A percentile compares a stretch with the other conserved stretches of the same genome.
These are phyloP conservation scores for Cladosporium sp. DNA, from an alignment of 2,329 filamentous ascomycete species.

Conservation along the genomic window DNA sequence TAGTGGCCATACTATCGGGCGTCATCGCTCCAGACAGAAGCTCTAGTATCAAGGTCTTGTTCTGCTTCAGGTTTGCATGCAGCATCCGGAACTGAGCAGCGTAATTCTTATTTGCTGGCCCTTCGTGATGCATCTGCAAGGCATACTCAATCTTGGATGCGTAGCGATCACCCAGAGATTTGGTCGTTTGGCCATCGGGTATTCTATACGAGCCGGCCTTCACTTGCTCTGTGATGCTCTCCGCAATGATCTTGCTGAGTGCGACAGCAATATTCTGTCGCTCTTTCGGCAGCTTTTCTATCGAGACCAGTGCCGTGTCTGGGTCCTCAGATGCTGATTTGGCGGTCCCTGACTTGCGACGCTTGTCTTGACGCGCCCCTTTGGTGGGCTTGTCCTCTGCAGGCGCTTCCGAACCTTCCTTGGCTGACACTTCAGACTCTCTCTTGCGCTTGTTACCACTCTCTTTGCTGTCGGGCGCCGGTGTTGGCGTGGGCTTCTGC, in stretches of 20 bases:
- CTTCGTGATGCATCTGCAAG: conserved; percentile 50
- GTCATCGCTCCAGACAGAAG: conserved; percentile 67
- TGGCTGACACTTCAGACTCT: conserved; percentile 13
- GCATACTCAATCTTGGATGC: conserved; percentile 75
- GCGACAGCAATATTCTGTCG: conserved; percentile 65
- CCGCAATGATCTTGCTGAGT: conserved; percentile 62
- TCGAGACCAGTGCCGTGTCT: conserved; percentile 29
- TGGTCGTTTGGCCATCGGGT: conserved; percentile 56
- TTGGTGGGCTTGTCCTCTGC: conserved; percentile 17
- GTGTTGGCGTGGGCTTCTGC: conserved; percentile 26
- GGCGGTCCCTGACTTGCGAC: conserved; percentile 27
- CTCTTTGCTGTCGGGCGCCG: conserved; percentile 11
- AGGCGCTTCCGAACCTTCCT: conserved; percentile 10
- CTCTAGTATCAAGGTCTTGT: conserved; percentile 67
- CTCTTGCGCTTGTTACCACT: conserved; percentile 28
- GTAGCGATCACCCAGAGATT: conserved; percentile 61
- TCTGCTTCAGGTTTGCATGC: conserved; percentile 82
- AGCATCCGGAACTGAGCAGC: conserved; percentile 65
- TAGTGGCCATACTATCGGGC: conserved; percentile 71
- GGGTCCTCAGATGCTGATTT: conserved; percentile 20
- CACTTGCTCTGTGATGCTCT: conserved; percentile 59
- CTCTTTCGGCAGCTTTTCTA: conserved; percentile 53
- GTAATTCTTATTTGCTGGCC: conserved; percentile 49
- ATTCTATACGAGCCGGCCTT: conserved; percentile 59
- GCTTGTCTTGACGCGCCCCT: conserved; percentile 27